A percentile compares a stretch with the other conserved stretches of the same genome.
Evolutionary conservation across 495 filamentous ascomycete species (phyloP).

Genomic region (Bathelium albidoporum): DNA sequence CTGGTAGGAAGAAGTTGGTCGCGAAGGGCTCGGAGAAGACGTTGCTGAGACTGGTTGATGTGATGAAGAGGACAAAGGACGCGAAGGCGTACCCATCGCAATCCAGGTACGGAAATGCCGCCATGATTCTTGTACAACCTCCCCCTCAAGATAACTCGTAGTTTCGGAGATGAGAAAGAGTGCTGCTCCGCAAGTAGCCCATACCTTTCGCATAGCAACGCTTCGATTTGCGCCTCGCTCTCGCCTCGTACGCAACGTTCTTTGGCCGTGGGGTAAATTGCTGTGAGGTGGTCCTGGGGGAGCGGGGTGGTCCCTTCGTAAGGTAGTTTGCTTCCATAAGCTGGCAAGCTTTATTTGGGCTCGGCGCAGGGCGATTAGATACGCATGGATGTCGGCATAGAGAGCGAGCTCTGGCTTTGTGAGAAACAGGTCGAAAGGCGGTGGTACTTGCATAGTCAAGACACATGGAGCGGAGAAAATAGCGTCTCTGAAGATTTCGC

Average conservation of each 20-base stretch:
- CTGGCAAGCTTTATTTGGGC: constrained; percentile 71
- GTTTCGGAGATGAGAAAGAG: constrained; percentile 81
- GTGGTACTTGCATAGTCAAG: constrained; percentile 61
- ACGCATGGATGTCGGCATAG: constrained; percentile 77
- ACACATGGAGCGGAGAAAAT: constrained; percentile 67
- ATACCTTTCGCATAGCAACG: constrained; percentile 61
- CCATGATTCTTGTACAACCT: constrained; percentile 74
- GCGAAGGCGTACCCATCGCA: neutral
- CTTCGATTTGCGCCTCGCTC: constrained; percentile 37
- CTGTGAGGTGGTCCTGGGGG: constrained; percentile 55
- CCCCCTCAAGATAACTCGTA: constrained; percentile 77
- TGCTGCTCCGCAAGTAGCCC: constrained; percentile 75
- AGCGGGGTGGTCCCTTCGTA: constrained; percentile 65
- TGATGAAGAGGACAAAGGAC: neutral
- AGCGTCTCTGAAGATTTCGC: constrained; percentile 59
- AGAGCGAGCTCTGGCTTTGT: constrained; percentile 58
- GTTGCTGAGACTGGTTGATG: neutral
- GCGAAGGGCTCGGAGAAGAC: neutral
- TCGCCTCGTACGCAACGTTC: constrained; percentile 43
- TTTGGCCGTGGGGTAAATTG: constrained; percentile 45
- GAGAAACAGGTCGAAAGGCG: constrained; percentile 82
- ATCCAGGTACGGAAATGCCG: constrained; percentile 47
- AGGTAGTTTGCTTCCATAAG: constrained; percentile 70
- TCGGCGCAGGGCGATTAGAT: constrained; percentile 71
- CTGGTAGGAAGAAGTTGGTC: neutral